Conservation (phyloP, 306 rosid species). For the Cucurbita pepo region DNA sequence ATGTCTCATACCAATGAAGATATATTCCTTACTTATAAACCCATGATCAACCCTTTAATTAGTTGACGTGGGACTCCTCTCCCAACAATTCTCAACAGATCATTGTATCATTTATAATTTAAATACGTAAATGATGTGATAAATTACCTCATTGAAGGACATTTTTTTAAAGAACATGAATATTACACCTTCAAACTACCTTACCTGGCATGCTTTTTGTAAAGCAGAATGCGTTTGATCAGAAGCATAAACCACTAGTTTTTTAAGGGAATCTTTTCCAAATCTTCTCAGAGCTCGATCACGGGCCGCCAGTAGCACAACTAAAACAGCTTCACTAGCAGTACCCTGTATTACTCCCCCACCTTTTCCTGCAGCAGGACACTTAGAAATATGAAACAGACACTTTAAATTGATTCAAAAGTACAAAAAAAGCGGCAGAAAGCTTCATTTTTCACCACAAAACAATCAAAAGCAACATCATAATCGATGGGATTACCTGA, state of each 20-base stretch:
- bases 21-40: too few species aligned
- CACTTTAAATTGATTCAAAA: background rate
- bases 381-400: background rate
- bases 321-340: conserved; percentile 92
- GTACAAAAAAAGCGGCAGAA: background rate
- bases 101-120: background rate
- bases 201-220: conserved; percentile 89
- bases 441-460: background rate
- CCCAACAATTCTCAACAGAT: too few species aligned
- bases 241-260: conserved; percentile 76
- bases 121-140: background rate
- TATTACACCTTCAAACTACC: conserved; percentile 27
- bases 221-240: conserved; percentile 76
- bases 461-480: background rate
- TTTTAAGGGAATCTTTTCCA: conserved; percentile 48
- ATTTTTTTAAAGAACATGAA: background rate
- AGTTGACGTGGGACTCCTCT: too few species aligned
- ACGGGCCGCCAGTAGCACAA: conserved; percentile 86
- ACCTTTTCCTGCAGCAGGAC: conserved; percentile 49
- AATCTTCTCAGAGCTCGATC: conserved; percentile 39
- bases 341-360: conserved; percentile 98
- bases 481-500: conserved; percentile 28
- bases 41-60: too few species aligned
- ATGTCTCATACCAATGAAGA: too few species aligned
- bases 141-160: background rate